These are phyloP conservation scores for Colletotrichum higginsianum DNA, from an alignment of 2,329 filamentous ascomycete species.

Conservation along the genomic window DNA sequence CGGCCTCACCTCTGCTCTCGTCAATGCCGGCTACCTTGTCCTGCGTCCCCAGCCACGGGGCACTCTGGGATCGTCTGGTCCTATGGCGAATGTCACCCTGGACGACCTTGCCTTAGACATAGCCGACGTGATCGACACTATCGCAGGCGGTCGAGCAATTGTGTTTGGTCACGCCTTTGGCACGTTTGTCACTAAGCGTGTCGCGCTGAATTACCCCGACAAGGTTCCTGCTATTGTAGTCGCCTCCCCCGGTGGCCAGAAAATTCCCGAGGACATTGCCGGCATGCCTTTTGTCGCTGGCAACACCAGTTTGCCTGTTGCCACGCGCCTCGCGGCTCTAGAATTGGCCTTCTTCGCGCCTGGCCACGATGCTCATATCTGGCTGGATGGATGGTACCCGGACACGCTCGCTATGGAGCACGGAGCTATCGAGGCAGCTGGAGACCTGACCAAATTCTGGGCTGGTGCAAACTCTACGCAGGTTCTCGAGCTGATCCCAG, in stretches of 20 bases:
- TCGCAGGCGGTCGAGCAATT: neutral
- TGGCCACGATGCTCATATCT: constrained; percentile 1
- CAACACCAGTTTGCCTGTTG: neutral
- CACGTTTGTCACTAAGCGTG: neutral
- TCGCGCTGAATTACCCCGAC: constrained; percentile 1
- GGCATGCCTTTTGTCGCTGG: neutral
- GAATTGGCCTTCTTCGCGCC: constrained; percentile 2
- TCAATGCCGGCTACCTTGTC: neutral
- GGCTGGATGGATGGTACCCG: constrained; percentile 1
- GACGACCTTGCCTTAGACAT: neutral
- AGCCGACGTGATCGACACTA: neutral
- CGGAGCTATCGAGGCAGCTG: neutral
- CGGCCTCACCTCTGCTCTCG: neutral
- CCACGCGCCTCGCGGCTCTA: neutral
- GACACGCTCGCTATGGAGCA: neutral
- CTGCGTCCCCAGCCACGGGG: constrained; percentile 11
- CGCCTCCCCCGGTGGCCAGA: neutral
- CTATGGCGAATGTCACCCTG: neutral
- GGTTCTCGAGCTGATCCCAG: constrained; percentile 6
- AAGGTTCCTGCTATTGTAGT: constrained; percentile 6
- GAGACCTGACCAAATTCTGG: neutral
- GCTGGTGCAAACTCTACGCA: constrained; percentile 4
- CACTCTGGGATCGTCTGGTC: neutral
- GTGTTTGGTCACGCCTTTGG: constrained; percentile 1
- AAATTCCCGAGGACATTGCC: neutral